Evolutionary conservation across 2,329 filamentous ascomycete species (phyloP).

Genomic region (Aspergillus aculeatus): DNA sequence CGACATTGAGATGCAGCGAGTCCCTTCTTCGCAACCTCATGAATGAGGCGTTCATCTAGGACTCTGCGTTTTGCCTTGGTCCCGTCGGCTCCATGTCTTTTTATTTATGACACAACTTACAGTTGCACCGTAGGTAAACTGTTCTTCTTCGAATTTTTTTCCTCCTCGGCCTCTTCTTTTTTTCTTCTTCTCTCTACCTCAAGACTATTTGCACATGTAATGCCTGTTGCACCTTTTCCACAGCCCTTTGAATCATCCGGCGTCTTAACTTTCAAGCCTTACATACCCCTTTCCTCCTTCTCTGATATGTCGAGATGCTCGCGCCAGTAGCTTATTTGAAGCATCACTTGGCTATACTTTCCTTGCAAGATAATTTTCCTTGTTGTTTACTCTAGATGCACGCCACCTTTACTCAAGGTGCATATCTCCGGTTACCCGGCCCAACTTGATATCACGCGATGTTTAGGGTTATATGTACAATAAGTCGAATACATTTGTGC

Average conservation of each 20-base stretch:
- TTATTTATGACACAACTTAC: not conserved
- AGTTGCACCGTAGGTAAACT: not conserved
- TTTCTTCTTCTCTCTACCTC: not conserved
- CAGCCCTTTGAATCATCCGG: conserved; percentile 2
- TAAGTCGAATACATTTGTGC: not conserved
- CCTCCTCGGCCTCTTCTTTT: not conserved
- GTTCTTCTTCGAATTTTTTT: conserved; percentile 3
- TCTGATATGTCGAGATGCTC: not conserved
- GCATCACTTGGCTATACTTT: conserved; percentile 2
- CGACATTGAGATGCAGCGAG: conserved; percentile 71
- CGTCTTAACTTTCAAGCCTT: not conserved
- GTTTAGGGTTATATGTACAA: conserved; percentile 6
- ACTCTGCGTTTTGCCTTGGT: no score
- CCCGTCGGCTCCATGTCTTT: not conserved
- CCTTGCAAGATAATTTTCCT: conserved; percentile 1
- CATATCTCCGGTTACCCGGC: not conserved
- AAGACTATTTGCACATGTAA: conserved; percentile 4
- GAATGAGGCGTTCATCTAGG: conserved; percentile 6
- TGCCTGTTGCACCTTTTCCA: conserved; percentile 1
- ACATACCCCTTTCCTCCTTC: conserved; percentile 2
- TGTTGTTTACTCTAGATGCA: not conserved
- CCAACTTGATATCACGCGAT: not conserved
- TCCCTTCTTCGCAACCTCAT: conserved; percentile 35
- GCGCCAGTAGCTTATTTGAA: not conserved
- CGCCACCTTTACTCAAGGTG: not conserved